phyloP scores from a whole-genome alignment of 495 filamentous ascomycete genomes.

The Hypomontagnella monticulosa region DNA sequence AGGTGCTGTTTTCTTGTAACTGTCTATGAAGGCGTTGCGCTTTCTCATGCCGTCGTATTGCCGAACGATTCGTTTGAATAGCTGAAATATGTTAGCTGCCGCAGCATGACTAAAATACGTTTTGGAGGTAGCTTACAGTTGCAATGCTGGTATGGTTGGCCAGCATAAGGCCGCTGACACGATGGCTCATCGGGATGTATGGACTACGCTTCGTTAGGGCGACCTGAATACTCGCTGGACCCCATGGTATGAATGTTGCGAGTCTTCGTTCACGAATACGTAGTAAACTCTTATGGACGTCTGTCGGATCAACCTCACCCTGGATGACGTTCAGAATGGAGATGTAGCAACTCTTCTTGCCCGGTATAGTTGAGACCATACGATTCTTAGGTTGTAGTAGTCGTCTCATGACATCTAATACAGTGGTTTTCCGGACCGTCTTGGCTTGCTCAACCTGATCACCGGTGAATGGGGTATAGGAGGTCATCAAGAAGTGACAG shows the following conservation, averaged over 20 bases:
- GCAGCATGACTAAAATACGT: neutral
- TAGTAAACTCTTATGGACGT: conserved; percentile 96
- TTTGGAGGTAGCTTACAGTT: conserved; percentile 63
- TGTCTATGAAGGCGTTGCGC: conserved; percentile 95
- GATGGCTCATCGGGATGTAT: conserved; percentile 88
- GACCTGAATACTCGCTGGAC: conserved; percentile 97
- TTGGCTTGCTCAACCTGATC: conserved; percentile 96
- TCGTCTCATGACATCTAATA: conserved; percentile 95
- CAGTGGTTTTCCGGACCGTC: conserved; percentile 96
- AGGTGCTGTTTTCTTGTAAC: conserved; percentile 91
- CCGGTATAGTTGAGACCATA: conserved; percentile 96
- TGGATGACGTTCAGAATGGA: conserved; percentile 99
- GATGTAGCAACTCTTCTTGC: conserved; percentile 98
- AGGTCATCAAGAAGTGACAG: conserved; percentile 97
- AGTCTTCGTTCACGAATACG: conserved; percentile 94
- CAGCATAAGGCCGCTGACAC: conserved; percentile 95
- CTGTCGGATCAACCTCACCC: conserved; percentile 95
- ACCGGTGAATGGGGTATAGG: conserved; percentile 96
- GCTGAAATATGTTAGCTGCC: conserved; percentile 46
- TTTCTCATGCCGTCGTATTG: conserved; percentile 94
- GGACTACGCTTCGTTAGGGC: conserved; percentile 96
- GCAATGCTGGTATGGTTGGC: conserved; percentile 98
- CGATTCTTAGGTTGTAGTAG: conserved; percentile 97
- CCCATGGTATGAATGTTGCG: conserved; percentile 98
- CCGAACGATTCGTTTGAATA: conserved; percentile 90